phyloP scores from a whole-genome alignment of 306 rosid species.

The Prunus dulcis region DNA sequence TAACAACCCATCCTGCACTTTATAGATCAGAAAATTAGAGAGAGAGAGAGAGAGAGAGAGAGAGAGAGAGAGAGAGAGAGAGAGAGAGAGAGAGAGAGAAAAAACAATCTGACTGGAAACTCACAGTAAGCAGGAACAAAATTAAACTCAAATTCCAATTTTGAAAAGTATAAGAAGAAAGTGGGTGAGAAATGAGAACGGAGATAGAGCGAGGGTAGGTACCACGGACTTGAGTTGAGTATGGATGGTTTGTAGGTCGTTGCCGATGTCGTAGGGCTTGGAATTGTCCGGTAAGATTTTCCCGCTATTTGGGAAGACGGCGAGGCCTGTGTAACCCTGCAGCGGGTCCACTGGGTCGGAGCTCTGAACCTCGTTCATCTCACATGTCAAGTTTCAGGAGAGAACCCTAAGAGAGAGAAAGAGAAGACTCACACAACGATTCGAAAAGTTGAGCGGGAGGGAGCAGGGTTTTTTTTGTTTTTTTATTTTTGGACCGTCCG shows the following conservation, averaged over 20 bases:
- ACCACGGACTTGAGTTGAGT: conserved; percentile 63
- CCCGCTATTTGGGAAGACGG: conserved; percentile 41
- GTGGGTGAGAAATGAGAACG: neutral
- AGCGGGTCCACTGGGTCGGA: conserved; percentile 51
- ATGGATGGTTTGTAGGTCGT: conserved; percentile 47
- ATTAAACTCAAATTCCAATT: neutral
- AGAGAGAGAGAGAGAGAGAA: no score
- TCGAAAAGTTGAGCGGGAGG: conserved; percentile 25
- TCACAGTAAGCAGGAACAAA: neutral
- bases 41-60: neutral
- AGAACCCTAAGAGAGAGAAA: conserved; percentile 13
- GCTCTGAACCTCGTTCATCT: conserved; percentile 32
- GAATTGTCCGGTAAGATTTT: conserved; percentile 20
- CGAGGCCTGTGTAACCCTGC: conserved; percentile 43
- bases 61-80: no score
- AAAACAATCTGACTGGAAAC: neutral
- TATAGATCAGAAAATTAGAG: neutral
- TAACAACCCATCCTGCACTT: no score
- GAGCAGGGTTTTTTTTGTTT: no score
- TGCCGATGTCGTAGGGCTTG: conserved; percentile 30
- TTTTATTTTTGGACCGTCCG: no score
- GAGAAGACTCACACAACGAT: no score
- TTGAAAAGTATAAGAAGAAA: neutral
- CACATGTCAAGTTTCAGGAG: neutral
- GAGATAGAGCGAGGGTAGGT: neutral